Percentiles rank a stretch among this genome's conserved stretches.
Evolutionary conservation across 2,329 filamentous ascomycete species (phyloP).

Genomic region (Xylogone sp.): DNA sequence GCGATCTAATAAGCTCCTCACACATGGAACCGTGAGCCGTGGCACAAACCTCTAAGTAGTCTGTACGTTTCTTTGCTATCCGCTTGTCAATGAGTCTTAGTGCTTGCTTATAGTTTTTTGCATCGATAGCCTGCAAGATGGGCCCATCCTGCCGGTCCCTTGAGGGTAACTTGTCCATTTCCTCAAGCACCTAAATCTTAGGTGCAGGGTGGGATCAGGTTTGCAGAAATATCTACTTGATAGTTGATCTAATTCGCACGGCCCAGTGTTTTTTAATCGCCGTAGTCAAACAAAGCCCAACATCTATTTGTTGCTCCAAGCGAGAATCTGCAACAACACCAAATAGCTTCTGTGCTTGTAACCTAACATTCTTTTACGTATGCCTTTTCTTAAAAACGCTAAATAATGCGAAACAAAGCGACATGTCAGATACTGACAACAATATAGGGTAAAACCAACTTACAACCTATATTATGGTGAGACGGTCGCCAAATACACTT

Average conservation of each 20-base stretch:
- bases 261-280: not conserved
- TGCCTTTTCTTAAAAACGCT: not conserved
- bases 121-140: constrained; percentile 30
- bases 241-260: not conserved
- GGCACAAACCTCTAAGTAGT: constrained; percentile 27
- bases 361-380: not conserved
- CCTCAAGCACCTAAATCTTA: not conserved
- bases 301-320: not conserved
- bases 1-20: constrained; percentile 11
- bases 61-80: constrained; percentile 24
- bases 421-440: too few relatives aligned
- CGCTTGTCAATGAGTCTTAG: constrained; percentile 30
- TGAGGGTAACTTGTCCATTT: not conserved
- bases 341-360: not conserved
- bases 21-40: constrained; percentile 5
- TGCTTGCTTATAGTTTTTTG: constrained; percentile 30
- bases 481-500: too few relatives aligned
- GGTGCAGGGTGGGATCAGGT: not conserved
- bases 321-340: not conserved
- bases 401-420: too few relatives aligned
- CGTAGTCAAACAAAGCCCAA: not conserved
- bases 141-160: constrained; percentile 24
- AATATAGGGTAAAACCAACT: too few relatives aligned
- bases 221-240: not conserved
- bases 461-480: too few relatives aligned